Evolutionary conservation across 2,329 filamentous ascomycete genomes (phyloP).

Genomic region (Aaosphaeria pasadenensis): DNA sequence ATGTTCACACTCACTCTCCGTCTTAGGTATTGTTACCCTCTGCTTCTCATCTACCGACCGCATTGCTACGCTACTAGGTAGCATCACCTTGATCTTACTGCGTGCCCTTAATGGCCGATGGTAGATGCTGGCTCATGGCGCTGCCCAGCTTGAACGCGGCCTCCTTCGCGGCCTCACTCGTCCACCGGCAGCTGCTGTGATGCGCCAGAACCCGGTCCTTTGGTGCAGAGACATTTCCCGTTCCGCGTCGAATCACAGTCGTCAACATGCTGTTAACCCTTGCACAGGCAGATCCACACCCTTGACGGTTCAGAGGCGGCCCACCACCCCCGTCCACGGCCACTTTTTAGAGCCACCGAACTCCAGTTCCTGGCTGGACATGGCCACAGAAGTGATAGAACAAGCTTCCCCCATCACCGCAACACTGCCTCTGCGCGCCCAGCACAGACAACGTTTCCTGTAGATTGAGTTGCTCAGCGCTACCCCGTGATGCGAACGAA

Average conservation of each 20-base stretch:
- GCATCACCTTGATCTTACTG: too few species aligned
- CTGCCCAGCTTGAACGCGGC: conserved; percentile 3
- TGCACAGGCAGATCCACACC: conserved; percentile 2
- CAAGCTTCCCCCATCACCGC: conserved; percentile 4
- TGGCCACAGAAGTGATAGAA: conserved; percentile 1
- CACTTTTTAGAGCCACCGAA: conserved; percentile 5
- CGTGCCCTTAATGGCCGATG: too few species aligned
- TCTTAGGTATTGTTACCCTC: too few species aligned
- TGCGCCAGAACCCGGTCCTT: conserved; percentile 15
- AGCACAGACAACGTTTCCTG: too few species aligned
- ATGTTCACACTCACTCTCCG: too few species aligned
- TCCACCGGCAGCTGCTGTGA: neutral
- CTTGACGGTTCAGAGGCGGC: conserved; percentile 2
- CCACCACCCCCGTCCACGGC: neutral
- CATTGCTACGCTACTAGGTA: too few species aligned
- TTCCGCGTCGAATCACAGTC: conserved; percentile 19
- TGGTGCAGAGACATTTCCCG: conserved; percentile 13
- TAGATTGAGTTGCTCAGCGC: neutral
- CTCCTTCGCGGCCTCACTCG: conserved; percentile 17
- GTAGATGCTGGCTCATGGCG: too few species aligned
- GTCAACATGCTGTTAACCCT: conserved; percentile 4
- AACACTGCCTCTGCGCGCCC: too few species aligned
- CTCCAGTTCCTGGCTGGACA: conserved; percentile 10
- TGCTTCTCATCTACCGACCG: too few species aligned
- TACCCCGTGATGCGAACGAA: neutral